Base-by-base conservation (phyloP, 129 eudicot species). In the Kitagawia praeruptora region DNA sequence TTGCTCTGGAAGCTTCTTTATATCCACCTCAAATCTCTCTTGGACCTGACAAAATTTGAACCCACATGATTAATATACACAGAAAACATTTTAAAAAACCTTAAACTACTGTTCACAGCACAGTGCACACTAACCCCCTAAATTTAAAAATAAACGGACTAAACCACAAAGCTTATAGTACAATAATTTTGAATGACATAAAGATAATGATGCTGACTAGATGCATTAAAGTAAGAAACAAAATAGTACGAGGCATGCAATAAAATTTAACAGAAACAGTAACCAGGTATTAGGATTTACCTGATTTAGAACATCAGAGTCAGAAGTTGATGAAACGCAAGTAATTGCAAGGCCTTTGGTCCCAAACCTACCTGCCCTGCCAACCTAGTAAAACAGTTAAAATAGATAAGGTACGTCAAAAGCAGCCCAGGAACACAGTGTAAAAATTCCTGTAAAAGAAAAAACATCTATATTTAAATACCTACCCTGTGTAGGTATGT, bases 311-410 rank as follows among this genome's bases (percentile, higher is more conserved):
- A 91, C 97, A 80, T 86, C 95, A 11, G 98, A 93, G 85, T 93
- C 98, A 0, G 97, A 82, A 56, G 88, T 88, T 81, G 98, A 93
- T 18, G 98, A 85, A 79, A 91, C 98, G 82, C 88, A 93, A 31
- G 98, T 93, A 31, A 93, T 93, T n/a, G 98, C 98, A 83, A 93
- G 98, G 39, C 98, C 98, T 81, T 93, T 93, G 34, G 98, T 93
- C 21, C 98, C 98, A 76, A 93, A 93, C 76, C 98, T 91, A 46
- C 98, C 98, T 77, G 98, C 98, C 78, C 98, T 84, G 39, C 98
- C 98, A 49, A 91, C 98, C 98, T 93, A 37, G 47, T 46, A 74
- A 61, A 54, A 42, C 72, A 31, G 23, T 74, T 73, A 51, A 6
- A 37, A n/a, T 19, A 19, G 49, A 49, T 31, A 18, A 8, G n/a